Percentiles rank a stretch among this genome's conserved stretches.
These are phyloP conservation scores for Aspergillus pseudoviridinutans DNA, from an alignment of 2,329 filamentous ascomycete genomes.

Conservation along the genomic window DNA sequence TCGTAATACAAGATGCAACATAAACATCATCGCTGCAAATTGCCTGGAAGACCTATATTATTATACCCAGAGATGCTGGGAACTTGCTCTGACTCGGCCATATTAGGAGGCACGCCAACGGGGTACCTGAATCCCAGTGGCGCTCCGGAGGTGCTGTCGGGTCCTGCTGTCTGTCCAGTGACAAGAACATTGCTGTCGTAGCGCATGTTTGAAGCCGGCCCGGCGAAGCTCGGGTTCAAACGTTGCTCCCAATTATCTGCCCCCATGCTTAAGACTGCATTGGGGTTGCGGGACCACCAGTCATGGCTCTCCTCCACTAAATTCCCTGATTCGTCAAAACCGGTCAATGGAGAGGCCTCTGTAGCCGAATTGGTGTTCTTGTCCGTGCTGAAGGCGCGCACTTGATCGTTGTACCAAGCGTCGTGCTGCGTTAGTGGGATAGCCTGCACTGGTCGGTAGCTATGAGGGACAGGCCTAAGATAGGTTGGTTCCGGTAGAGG, in stretches of 20 bases:
- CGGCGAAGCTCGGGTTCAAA: slow-evolving; percentile 22
- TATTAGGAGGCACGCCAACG: slow-evolving; percentile 4
- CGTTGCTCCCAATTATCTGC: slow-evolving; percentile 57
- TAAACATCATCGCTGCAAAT: slow-evolving; percentile 8
- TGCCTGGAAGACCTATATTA: slow-evolving; percentile 8
- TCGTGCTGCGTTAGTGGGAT: slow-evolving; percentile 26
- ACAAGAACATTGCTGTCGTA: slow-evolving; percentile 7
- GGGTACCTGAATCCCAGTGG: slow-evolving; percentile 7
- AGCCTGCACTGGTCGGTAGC: slow-evolving; percentile 15
- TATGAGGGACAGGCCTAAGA: slow-evolving; percentile 22
- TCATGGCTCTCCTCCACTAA: slow-evolving; percentile 61
- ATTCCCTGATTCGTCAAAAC: slow-evolving; percentile 59
- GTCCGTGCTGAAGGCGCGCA: slow-evolving; percentile 18
- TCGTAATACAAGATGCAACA: background rate
- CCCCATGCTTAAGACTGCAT: slow-evolving; percentile 52
- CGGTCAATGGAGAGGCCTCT: slow-evolving; percentile 45
- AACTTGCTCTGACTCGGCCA: slow-evolving; percentile 2
- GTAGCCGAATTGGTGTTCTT: slow-evolving; percentile 30
- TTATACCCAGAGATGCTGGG: slow-evolving; percentile 6
- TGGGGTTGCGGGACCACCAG: slow-evolving; percentile 62
- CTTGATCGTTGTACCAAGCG: slow-evolving; percentile 29
- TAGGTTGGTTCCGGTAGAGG: slow-evolving; percentile 32
- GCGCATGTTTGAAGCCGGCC: slow-evolving; percentile 8
- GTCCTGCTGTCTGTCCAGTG: slow-evolving; percentile 8
- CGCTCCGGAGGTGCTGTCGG: slow-evolving; percentile 4